These are phyloP conservation scores for Pichia sp. DNA, from an alignment of 1,139 yeast species.

Conservation along the genomic window DNA sequence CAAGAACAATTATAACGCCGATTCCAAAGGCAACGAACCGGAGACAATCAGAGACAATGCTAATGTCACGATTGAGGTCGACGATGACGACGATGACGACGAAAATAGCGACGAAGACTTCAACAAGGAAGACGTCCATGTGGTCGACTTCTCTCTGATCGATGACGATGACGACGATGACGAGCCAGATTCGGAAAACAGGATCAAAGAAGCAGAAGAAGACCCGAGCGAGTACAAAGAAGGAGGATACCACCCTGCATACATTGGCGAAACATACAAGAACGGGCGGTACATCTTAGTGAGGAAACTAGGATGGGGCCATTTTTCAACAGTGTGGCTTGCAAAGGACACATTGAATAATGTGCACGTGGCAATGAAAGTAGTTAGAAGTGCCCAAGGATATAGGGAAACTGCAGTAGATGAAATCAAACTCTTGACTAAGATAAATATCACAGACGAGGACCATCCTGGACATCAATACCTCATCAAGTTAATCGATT, in stretches of 20 bases:
- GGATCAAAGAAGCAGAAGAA: slow-evolving; percentile 48
- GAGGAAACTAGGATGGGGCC: slow-evolving; percentile 89
- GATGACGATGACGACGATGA: slow-evolving; percentile 21
- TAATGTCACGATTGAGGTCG: neutral
- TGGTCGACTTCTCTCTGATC: slow-evolving; percentile 19
- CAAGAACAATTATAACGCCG: too few species aligned
- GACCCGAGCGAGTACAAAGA: slow-evolving; percentile 64
- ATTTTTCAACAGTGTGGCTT: slow-evolving; percentile 85
- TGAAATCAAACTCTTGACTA: slow-evolving; percentile 63
- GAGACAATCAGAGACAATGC: neutral
- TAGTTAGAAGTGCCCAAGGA: slow-evolving; percentile 62
- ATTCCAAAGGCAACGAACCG: neutral
- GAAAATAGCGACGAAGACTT: neutral
- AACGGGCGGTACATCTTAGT: slow-evolving; percentile 61
- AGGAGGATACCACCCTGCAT: slow-evolving; percentile 89
- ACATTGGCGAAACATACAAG: slow-evolving; percentile 66
- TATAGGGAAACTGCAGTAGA: slow-evolving; percentile 79
- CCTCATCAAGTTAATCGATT: slow-evolving; percentile 67
- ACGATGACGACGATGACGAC: neutral
- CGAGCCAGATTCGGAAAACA: slow-evolving; percentile 21
- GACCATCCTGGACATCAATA: slow-evolving; percentile 69
- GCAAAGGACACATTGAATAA: slow-evolving; percentile 56
- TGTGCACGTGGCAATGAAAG: slow-evolving; percentile 76
- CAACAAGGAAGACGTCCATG: slow-evolving; percentile 20
- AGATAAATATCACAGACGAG: slow-evolving; percentile 46